These are phyloP conservation scores for Aspergillus cristatus DNA, from an alignment of 495 filamentous ascomycete genomes.

Conservation along the genomic window DNA sequence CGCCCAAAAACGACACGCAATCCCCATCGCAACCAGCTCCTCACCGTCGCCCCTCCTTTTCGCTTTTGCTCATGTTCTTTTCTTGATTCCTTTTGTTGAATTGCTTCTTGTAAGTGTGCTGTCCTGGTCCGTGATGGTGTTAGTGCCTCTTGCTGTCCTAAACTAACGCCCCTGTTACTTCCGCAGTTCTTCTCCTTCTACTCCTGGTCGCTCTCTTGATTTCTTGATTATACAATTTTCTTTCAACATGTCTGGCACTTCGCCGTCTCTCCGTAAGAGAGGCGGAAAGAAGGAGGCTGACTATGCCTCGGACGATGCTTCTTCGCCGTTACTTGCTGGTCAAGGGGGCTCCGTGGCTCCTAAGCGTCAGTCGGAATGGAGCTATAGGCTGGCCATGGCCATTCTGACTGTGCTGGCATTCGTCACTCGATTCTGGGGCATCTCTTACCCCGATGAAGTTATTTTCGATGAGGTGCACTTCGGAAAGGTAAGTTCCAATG, in stretches of 20 bases:
- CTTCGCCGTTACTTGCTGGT: slow-evolving; percentile 10
- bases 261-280: slow-evolving; percentile 43
- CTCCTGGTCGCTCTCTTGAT: slow-evolving; percentile 25
- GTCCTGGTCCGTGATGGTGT: background rate
- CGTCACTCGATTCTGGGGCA: slow-evolving; percentile 86
- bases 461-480: slow-evolving; percentile 99
- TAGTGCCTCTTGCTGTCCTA: no score
- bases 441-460: slow-evolving; percentile 88
- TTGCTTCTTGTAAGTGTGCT: background rate
- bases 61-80: background rate
- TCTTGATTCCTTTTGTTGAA: slow-evolving; percentile 1
- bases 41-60: background rate
- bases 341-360: slow-evolving; percentile 8
- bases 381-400: slow-evolving; percentile 72
- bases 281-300: slow-evolving; percentile 36
- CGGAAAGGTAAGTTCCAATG: slow-evolving; percentile 67
- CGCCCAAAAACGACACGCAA: no score
- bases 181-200: slow-evolving; percentile 1
- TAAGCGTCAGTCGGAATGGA: slow-evolving; percentile 52
- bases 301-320: slow-evolving; percentile 20
- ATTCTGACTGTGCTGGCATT: slow-evolving; percentile 81
- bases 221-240: slow-evolving; percentile 10
- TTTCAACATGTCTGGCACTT: slow-evolving; percentile 29
- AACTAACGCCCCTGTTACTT: background rate
- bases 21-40: no score